A percentile compares a stretch with the other conserved stretches of the same genome.
These are phyloP conservation scores for Bipolaris cookei DNA, from an alignment of 2,329 filamentous ascomycete genomes.

Conservation along the genomic window DNA sequence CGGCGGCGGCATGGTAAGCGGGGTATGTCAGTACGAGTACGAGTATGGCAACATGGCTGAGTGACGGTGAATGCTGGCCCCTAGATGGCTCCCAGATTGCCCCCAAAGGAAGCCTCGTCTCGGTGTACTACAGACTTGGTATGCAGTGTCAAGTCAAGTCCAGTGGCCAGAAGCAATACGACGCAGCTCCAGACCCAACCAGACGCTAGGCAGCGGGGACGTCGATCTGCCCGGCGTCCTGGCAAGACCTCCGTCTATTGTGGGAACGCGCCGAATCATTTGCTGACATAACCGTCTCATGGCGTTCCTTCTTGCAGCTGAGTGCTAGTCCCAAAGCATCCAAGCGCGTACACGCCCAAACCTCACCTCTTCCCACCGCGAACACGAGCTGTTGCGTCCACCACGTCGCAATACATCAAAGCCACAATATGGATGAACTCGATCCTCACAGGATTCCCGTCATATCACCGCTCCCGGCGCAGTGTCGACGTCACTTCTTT, in stretches of 20 bases:
- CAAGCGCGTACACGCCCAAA: slow-evolving; percentile 5
- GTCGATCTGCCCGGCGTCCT: background rate
- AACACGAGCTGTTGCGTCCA: slow-evolving; percentile 14
- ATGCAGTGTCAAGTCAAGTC: background rate
- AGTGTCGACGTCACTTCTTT: slow-evolving; percentile 3
- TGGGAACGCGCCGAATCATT: background rate
- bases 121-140: too few species aligned
- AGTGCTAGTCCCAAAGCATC: background rate
- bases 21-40: background rate
- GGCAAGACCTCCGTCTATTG: background rate
- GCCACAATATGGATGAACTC: slow-evolving; percentile 26
- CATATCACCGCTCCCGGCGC: background rate
- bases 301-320: background rate
- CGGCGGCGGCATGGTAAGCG: background rate
- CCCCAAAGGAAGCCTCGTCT: background rate
- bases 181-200: background rate
- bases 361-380: slow-evolving; percentile 2
- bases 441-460: slow-evolving; percentile 3
- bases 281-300: slow-evolving; percentile 10
- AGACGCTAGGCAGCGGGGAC: background rate
- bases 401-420: slow-evolving; percentile 1
- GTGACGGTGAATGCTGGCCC: background rate
- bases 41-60: background rate
- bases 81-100: background rate
- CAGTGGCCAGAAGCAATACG: background rate